A percentile compares a stretch with the other conserved stretches of the same genome.
Evolutionary conservation across 208 protist genomes (phyloP).

Genomic region (Leishmania amazonensis): DNA sequence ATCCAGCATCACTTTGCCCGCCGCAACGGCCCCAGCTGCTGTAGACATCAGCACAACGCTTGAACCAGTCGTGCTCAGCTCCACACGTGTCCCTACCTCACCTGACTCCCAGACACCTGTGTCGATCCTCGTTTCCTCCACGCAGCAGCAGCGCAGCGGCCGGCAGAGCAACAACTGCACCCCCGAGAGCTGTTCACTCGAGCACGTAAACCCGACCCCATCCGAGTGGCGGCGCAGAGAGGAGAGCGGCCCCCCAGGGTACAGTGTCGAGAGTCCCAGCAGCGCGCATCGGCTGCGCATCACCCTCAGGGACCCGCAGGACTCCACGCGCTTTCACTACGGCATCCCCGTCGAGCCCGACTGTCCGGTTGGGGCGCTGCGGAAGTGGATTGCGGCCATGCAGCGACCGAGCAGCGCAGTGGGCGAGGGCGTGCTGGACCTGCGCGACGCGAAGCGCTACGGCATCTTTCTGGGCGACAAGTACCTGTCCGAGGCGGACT

Average conservation of each 20-base stretch:
- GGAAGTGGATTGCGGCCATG: slow-evolving; percentile 47
- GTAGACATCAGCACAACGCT: slow-evolving; percentile 21
- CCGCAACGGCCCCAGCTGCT: neutral
- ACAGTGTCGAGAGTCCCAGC: slow-evolving; percentile 30
- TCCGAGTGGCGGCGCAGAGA: neutral
- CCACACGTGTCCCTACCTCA: slow-evolving; percentile 19
- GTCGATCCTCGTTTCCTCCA: slow-evolving; percentile 24
- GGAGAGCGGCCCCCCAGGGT: slow-evolving; percentile 14
- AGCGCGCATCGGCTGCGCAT: slow-evolving; percentile 41
- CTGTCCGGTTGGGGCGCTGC: slow-evolving; percentile 45
- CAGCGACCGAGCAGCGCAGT: slow-evolving; percentile 2
- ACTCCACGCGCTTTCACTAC: slow-evolving; percentile 44
- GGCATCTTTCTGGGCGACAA: slow-evolving; percentile 39
- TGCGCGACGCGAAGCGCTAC: slow-evolving; percentile 31
- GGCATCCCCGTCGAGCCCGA: slow-evolving; percentile 50
- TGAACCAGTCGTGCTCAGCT: slow-evolving; percentile 19
- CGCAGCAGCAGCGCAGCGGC: slow-evolving; percentile 18
- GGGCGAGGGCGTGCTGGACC: slow-evolving; percentile 13
- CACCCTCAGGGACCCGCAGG: slow-evolving; percentile 47
- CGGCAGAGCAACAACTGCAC: slow-evolving; percentile 9
- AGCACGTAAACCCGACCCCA: slow-evolving; percentile 6
- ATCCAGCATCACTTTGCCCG: neutral
- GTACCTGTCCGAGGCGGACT: slow-evolving; percentile 25
- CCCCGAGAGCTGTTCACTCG: neutral
- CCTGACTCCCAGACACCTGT: slow-evolving; percentile 11